Evolutionary conservation across 1,139 yeast genomes (phyloP).

Genomic region (Arxiozyma telluris): DNA sequence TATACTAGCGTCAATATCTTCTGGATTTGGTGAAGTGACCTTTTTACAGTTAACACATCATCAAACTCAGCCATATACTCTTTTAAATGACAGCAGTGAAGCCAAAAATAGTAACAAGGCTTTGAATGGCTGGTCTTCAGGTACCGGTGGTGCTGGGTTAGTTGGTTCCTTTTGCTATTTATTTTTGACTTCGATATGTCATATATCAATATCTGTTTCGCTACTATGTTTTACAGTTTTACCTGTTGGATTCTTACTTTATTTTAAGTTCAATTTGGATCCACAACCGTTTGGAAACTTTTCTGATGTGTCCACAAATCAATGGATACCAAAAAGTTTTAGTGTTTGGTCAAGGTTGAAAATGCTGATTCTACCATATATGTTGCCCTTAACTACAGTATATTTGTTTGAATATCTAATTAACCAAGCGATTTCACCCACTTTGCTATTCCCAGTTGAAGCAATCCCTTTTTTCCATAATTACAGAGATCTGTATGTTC

Average conservation of each 20-base stretch:
- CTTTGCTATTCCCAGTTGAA: slow-evolving; percentile 65
- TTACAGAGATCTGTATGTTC: slow-evolving; percentile 82
- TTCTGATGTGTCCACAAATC: background rate
- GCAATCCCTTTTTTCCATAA: slow-evolving; percentile 41
- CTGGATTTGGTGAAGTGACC: slow-evolving; percentile 87
- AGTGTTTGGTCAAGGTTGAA: slow-evolving; percentile 38
- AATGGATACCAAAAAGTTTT: background rate
- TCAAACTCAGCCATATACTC: slow-evolving; percentile 37
- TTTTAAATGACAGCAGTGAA: slow-evolving; percentile 67
- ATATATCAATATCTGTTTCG: slow-evolving; percentile 38
- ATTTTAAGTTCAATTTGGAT: slow-evolving; percentile 21
- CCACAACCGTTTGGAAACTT: background rate
- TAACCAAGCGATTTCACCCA: slow-evolving; percentile 88
- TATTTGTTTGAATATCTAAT: slow-evolving; percentile 81
- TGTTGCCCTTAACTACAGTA: slow-evolving; percentile 76
- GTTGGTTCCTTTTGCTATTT: slow-evolving; percentile 61
- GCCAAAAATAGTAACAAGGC: slow-evolving; percentile 36
- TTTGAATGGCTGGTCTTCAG: slow-evolving; percentile 81
- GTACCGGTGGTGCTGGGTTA: slow-evolving; percentile 93
- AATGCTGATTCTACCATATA: slow-evolving; percentile 56
- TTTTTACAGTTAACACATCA: slow-evolving; percentile 78
- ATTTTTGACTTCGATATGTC: slow-evolving; percentile 46
- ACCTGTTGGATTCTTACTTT: slow-evolving; percentile 44
- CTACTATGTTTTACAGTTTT: slow-evolving; percentile 40
- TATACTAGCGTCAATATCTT: slow-evolving; percentile 69